Evolutionary conservation across 345 rosid species (phyloP).

Genomic region (Lepidium sativum): DNA sequence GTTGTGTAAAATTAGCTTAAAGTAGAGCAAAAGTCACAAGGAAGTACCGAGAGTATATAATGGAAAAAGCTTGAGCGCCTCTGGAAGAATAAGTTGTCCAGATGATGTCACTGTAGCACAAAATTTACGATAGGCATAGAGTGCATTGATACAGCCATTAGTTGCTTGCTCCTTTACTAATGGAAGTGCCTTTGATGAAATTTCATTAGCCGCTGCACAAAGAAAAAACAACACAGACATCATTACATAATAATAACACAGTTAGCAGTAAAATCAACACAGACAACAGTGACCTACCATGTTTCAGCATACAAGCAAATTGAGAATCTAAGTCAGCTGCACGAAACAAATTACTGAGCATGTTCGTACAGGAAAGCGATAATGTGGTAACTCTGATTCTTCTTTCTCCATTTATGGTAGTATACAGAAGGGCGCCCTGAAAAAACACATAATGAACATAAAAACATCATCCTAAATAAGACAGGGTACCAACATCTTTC

Average conservation of each 20-base stretch:
- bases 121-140: slow-evolving; percentile 84
- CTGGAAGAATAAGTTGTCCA: slow-evolving; percentile 98
- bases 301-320: slow-evolving; percentile 91
- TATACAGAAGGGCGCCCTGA: slow-evolving; percentile 95
- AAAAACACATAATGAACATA: background rate
- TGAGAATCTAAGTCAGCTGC: slow-evolving; percentile 95
- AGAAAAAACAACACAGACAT: background rate
- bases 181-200: slow-evolving; percentile 56
- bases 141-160: slow-evolving; percentile 63
- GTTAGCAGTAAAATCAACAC: background rate
- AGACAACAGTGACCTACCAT: slow-evolving; percentile 40
- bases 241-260: background rate
- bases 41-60: slow-evolving; percentile 79
- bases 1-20: background rate
- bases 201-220: slow-evolving; percentile 62
- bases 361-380: slow-evolving; percentile 88
- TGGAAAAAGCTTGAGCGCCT: slow-evolving; percentile 94
- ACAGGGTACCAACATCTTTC: background rate
- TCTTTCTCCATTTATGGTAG: slow-evolving; percentile 87
- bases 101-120: slow-evolving; percentile 93
- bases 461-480: background rate
- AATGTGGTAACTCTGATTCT: slow-evolving; percentile 76
- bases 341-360: slow-evolving; percentile 84
- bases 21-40: background rate
- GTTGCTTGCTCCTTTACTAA: slow-evolving; percentile 67